These are phyloP conservation scores for Actinomucor elegans DNA, from an alignment of 371 early-diverging fungal species.

Conservation along the genomic window DNA sequence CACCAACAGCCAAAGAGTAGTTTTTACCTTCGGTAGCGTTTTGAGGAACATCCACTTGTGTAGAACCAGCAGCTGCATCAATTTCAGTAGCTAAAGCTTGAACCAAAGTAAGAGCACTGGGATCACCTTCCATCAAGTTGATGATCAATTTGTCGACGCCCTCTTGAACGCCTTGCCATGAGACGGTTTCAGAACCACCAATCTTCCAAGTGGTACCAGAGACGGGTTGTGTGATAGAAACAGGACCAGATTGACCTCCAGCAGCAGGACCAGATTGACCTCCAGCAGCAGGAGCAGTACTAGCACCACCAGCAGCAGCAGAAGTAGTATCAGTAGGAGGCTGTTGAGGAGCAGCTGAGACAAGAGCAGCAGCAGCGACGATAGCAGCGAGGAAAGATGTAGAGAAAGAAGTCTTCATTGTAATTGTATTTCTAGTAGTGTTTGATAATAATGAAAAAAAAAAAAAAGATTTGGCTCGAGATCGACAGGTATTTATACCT, in stretches of 20 bases:
- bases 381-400: constrained; percentile 14
- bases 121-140: constrained; percentile 46
- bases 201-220: constrained; percentile 40
- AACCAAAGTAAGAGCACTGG: constrained; percentile 36
- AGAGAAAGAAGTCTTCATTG: constrained; percentile 17
- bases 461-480: neutral
- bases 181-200: constrained; percentile 36
- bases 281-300: neutral
- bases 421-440: neutral
- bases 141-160: constrained; percentile 31
- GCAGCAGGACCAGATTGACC: neutral
- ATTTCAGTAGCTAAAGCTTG: constrained; percentile 35
- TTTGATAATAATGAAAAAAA: constrained; percentile 4
- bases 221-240: constrained; percentile 39
- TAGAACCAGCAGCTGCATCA: constrained; percentile 33
- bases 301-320: constrained; percentile 3
- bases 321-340: neutral
- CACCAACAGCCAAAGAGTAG: constrained; percentile 44
- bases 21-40: constrained; percentile 34
- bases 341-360: constrained; percentile 21
- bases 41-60: constrained; percentile 37
- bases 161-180: constrained; percentile 41
- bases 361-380: constrained; percentile 22
- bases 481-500: constrained; percentile 1
- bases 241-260: constrained; percentile 18